These are phyloP conservation scores for Carpinus fangiana DNA, from an alignment of 306 rosid species.

Conservation along the genomic window DNA sequence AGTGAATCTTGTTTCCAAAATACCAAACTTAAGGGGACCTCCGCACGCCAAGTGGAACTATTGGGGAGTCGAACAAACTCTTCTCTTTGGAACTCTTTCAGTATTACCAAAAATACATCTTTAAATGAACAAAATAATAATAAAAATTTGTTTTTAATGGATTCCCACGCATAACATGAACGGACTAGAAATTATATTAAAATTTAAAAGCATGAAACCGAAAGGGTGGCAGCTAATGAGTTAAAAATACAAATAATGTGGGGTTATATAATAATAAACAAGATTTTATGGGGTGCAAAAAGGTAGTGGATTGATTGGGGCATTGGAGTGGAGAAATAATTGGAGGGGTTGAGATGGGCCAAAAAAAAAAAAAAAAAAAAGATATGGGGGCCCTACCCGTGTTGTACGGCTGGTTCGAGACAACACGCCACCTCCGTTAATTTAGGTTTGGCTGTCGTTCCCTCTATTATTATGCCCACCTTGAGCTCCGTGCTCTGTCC, in stretches of 20 bases:
- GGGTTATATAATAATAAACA: no score
- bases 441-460: conserved; percentile 21
- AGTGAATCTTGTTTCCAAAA: no score
- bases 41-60: no score
- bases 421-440: conserved; percentile 45
- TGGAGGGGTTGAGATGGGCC: not conserved
- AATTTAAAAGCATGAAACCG: not conserved
- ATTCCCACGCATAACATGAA: not conserved
- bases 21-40: no score
- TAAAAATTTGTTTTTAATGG: no score
- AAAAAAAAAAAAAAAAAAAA: no score
- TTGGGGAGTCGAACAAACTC: no score
- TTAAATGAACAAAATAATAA: no score
- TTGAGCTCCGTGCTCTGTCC: conserved; percentile 32
- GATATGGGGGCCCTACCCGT: conserved; percentile 18
- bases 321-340: conserved; percentile 14
- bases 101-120: no score
- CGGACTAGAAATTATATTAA: not conserved
- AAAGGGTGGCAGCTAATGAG: not conserved
- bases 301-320: not conserved
- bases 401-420: conserved; percentile 20
- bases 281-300: not conserved
- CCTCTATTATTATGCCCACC: not conserved
- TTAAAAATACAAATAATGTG: not conserved
- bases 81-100: no score